Conservation (phyloP, 1,284 basidiomycete genomes). For the Vanrija pseudolonga region DNA sequence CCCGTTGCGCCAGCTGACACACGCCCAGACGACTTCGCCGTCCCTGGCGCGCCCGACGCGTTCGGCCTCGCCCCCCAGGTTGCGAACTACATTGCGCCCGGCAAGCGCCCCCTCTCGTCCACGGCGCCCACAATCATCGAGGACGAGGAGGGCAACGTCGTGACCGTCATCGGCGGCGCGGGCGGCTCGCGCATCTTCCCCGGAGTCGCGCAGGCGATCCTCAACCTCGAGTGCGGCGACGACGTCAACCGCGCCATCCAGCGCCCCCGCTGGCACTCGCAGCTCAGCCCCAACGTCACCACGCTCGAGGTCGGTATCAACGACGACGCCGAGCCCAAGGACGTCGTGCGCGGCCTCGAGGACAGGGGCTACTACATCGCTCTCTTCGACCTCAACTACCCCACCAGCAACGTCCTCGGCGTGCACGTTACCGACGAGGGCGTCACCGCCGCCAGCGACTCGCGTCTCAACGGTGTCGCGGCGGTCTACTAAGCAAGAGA, state of each 20-base stretch:
- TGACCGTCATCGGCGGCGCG: slow-evolving; percentile 71
- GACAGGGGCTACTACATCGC: slow-evolving; percentile 68
- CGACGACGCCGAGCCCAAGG: slow-evolving; percentile 53
- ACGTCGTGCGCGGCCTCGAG: slow-evolving; percentile 58
- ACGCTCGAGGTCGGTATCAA: slow-evolving; percentile 57
- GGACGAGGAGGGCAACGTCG: slow-evolving; percentile 64
- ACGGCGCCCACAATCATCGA: slow-evolving; percentile 77
- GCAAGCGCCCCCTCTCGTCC: slow-evolving; percentile 80
- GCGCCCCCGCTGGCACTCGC: slow-evolving; percentile 82
- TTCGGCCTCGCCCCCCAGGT: slow-evolving; percentile 83
- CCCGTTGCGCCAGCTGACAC: neutral
- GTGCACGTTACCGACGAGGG: slow-evolving; percentile 57
- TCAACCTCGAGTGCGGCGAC: slow-evolving; percentile 78
- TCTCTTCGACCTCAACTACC: slow-evolving; percentile 48
- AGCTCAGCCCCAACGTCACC: slow-evolving; percentile 67
- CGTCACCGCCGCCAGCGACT: slow-evolving; percentile 38
- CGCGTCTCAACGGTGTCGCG: slow-evolving; percentile 42
- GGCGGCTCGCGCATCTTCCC: slow-evolving; percentile 83
- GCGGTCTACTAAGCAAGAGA: slow-evolving; percentile 31
- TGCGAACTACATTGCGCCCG: slow-evolving; percentile 79
- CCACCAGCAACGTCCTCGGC: slow-evolving; percentile 57
- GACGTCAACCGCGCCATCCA: slow-evolving; percentile 78
- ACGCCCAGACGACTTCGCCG: slow-evolving; percentile 72
- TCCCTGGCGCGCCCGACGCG: slow-evolving; percentile 71
- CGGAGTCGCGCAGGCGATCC: slow-evolving; percentile 70